These are phyloP conservation scores for Trichoderma pleuroti DNA, from an alignment of 2,329 filamentous ascomycete genomes.

Conservation along the genomic window DNA sequence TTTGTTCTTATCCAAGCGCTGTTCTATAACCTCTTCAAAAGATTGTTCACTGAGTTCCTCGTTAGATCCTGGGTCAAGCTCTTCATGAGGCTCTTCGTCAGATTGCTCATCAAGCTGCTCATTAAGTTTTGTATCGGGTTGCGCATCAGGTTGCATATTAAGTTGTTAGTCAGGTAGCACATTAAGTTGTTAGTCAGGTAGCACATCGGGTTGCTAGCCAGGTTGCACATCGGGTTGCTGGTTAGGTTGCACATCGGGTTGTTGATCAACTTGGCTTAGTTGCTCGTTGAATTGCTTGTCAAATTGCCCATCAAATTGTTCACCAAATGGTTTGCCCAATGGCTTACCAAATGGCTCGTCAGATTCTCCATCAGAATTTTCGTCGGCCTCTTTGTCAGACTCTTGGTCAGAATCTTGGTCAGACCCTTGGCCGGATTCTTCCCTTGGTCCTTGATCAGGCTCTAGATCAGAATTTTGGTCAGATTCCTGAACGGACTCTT, in stretches of 20 bases:
- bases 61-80: not conserved
- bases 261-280: no score
- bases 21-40: not conserved
- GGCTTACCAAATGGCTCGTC: not conserved
- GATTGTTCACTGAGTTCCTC: not conserved
- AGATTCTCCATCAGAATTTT: not conserved
- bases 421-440: not conserved
- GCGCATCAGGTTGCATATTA: not conserved
- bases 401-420: not conserved
- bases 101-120: not conserved
- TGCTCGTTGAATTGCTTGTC: not conserved
- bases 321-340: not conserved
- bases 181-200: no score
- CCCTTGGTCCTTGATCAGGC: not conserved
- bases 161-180: no score
- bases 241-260: no score
- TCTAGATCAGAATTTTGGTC: not conserved
- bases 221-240: no score
- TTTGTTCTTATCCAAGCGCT: not conserved
- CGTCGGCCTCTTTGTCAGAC: not conserved
- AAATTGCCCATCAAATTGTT: not conserved
- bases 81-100: not conserved
- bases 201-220: no score
- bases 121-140: no score
- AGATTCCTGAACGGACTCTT: not conserved